phyloP scores from a whole-genome alignment of 148 eudicot species.

The Pharnaceum exiguum region DNA sequence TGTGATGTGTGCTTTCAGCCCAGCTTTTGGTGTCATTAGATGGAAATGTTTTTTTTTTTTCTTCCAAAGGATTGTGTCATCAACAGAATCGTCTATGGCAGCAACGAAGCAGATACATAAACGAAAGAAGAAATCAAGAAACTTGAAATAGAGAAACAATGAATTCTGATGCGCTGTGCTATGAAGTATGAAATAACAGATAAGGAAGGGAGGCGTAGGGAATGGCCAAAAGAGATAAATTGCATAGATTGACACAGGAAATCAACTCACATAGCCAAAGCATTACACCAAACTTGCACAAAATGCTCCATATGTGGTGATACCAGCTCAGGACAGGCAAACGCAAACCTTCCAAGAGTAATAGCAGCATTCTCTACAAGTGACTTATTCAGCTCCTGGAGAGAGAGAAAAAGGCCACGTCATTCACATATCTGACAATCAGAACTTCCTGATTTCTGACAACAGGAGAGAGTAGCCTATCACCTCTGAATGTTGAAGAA shows the following conservation, averaged over 20 bases:
- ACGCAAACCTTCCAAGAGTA: conserved; percentile 91
- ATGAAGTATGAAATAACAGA: too few species aligned
- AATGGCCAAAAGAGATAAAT: too few species aligned
- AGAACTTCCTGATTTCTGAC: neutral
- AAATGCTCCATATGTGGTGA: conserved; percentile 97
- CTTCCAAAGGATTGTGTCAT: too few species aligned
- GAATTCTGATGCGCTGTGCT: too few species aligned
- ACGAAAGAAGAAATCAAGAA: too few species aligned
- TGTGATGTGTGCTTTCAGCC: too few species aligned
- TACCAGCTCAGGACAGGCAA: conserved; percentile 95
- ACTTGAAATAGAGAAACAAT: too few species aligned
- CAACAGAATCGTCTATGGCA: too few species aligned
- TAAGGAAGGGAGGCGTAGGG: too few species aligned
- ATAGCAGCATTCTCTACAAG: conserved; percentile 90
- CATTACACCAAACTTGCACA: conserved; percentile 89
- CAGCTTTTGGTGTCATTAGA: too few species aligned
- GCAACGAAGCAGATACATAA: too few species aligned
- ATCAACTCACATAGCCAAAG: conserved; percentile 71
- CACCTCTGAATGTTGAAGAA: conserved; percentile 95
- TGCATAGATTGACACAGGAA: neutral
- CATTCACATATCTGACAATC: conserved; percentile 1
- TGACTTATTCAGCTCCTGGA: conserved; percentile 88
- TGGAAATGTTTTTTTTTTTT: too few species aligned
- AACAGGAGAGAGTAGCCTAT: conserved; percentile 4
- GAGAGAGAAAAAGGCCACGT: conserved; percentile 1